Percentiles rank a stretch among this genome's conserved stretches.
These are phyloP conservation scores for Salix koriyanagi DNA, from an alignment of 345 rosid genomes.

Conservation along the genomic window DNA sequence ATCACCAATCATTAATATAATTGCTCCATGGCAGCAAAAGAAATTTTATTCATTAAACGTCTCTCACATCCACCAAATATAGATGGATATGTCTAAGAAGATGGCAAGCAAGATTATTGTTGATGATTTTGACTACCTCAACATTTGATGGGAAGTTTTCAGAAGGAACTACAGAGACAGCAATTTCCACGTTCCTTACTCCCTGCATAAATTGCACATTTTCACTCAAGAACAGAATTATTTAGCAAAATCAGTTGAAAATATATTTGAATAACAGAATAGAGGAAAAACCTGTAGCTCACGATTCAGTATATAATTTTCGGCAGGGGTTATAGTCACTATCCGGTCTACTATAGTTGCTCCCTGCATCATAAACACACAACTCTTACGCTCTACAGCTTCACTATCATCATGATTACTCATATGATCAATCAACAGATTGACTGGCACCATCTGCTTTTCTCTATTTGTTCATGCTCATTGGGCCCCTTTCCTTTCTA, in stretches of 20 bases:
- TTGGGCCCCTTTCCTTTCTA: background rate
- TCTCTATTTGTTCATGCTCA: no score
- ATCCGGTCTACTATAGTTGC: conserved; percentile 87
- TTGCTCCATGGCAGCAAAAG: background rate
- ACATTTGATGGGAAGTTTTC: conserved; percentile 23
- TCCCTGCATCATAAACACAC: conserved; percentile 46
- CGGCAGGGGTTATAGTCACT: conserved; percentile 59
- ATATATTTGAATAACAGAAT: conserved; percentile 1
- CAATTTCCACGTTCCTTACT: conserved; percentile 41
- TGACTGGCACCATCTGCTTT: no score
- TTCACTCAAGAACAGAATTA: conserved; percentile 11
- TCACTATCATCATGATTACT: background rate
- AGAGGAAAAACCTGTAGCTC: conserved; percentile 43
- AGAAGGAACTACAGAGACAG: conserved; percentile 32
- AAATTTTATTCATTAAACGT: background rate
- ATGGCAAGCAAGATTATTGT: background rate
- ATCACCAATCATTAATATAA: background rate
- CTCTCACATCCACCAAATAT: background rate
- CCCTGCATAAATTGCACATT: conserved; percentile 48
- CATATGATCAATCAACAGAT: background rate
- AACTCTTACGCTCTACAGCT: background rate
- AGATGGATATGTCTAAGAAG: background rate
- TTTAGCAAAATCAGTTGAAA: conserved; percentile 8
- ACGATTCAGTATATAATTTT: conserved; percentile 53
- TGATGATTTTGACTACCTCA: conserved; percentile 44